Percentiles rank a stretch among this genome's conserved stretches.
Conservation (phyloP, 2,329 filamentous ascomycete species). For the Calycina marina region DNA sequence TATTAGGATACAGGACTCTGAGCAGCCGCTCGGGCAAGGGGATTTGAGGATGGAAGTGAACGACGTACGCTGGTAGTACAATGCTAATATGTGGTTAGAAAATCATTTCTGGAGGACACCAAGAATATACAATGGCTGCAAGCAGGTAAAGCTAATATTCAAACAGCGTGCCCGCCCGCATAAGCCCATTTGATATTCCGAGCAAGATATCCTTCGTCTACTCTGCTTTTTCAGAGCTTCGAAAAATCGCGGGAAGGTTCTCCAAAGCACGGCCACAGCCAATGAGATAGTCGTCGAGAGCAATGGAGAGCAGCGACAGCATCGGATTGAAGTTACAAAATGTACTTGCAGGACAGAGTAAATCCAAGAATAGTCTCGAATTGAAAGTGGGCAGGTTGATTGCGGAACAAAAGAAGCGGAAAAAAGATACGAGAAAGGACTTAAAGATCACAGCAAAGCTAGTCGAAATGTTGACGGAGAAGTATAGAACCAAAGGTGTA, state of each 20-base stretch:
- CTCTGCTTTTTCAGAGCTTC: neutral
- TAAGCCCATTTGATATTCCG: neutral
- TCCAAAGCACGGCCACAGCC: neutral
- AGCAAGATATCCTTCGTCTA: neutral
- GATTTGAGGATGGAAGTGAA: neutral
- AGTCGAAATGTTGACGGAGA: neutral
- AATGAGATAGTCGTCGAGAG: neutral
- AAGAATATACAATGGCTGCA: neutral
- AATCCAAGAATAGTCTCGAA: neutral
- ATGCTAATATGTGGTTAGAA: neutral
- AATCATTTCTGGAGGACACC: neutral
- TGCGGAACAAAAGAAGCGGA: constrained; percentile 1
- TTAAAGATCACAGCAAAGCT: neutral
- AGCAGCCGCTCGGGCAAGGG: neutral
- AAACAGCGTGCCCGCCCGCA: neutral
- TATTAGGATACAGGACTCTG: neutral
- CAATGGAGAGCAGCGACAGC: neutral
- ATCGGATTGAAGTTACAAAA: neutral
- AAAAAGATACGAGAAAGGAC: neutral
- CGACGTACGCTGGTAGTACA: neutral
- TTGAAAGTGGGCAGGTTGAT: neutral
- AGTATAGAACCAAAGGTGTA: neutral
- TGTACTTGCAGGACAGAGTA: neutral
- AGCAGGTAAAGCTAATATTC: neutral
- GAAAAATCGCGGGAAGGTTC: neutral